Evolutionary conservation across 2,329 filamentous ascomycete genomes (phyloP).

Genomic region (Bipolaris sorokiniana): DNA sequence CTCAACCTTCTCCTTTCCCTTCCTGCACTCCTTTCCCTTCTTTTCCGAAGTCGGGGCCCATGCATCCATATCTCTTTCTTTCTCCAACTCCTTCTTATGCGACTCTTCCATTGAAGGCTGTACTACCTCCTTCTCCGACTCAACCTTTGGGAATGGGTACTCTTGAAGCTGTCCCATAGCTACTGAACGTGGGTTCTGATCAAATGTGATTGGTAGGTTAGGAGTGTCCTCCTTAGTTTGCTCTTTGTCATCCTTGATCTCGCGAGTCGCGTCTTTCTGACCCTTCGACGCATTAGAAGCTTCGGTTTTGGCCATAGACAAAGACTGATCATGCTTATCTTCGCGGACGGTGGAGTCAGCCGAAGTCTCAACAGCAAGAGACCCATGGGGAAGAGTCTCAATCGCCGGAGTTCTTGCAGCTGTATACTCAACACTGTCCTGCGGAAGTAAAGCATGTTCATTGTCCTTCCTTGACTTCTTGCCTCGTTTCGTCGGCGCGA

Average conservation of each 20-base stretch:
- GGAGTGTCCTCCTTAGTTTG: constrained; percentile 5
- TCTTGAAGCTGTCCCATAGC: constrained; percentile 23
- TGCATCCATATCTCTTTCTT: constrained; percentile 32
- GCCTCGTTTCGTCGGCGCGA: constrained; percentile 28
- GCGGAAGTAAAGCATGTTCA: constrained; percentile 28
- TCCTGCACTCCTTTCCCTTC: constrained; percentile 51
- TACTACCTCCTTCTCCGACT: constrained; percentile 8
- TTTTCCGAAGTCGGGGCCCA: constrained; percentile 50
- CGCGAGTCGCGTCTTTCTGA: constrained; percentile 3
- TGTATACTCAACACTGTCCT: constrained; percentile 40
- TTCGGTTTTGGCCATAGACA: constrained; percentile 10
- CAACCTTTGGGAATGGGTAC: constrained; percentile 38
- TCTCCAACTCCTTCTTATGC: constrained; percentile 22
- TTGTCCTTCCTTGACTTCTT: constrained; percentile 43
- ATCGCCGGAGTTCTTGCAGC: constrained; percentile 41
- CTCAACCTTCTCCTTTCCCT: constrained; percentile 36
- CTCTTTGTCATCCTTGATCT: constrained; percentile 13
- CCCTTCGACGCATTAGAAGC: background rate
- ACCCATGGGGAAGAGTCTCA: constrained; percentile 38
- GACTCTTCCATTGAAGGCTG: constrained; percentile 2
- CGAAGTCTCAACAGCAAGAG: constrained; percentile 44
- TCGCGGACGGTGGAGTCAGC: constrained; percentile 31
- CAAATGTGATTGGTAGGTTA: constrained; percentile 23
- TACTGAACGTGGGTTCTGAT: constrained; percentile 22
- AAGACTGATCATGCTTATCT: constrained; percentile 17